phyloP scores from a whole-genome alignment of 257 asterid species.

The Plectranthus barbatus region DNA sequence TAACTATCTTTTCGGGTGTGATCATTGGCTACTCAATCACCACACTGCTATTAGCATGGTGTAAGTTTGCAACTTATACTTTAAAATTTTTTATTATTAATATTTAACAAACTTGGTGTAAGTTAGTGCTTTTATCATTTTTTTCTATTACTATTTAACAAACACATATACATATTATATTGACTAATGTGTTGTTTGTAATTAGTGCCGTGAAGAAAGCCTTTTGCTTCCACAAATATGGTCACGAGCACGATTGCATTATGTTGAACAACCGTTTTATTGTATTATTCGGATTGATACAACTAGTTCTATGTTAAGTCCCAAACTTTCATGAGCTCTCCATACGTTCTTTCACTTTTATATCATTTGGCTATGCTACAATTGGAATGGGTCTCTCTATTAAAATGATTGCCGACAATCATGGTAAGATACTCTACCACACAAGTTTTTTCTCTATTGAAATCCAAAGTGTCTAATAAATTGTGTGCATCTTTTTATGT shows the following conservation, averaged over 20 bases:
- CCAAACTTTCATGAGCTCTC: constrained; percentile 62
- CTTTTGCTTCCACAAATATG: constrained; percentile 48
- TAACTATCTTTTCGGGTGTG: constrained; percentile 38
- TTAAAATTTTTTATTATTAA: too few species aligned
- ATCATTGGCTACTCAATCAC: constrained; percentile 60
- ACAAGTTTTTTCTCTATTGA: too few species aligned
- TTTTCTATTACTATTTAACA: too few species aligned
- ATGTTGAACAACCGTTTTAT: constrained; percentile 35
- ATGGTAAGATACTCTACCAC: too few species aligned
- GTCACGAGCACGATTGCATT: constrained; percentile 35
- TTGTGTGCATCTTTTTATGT: not conserved
- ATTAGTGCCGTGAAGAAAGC: constrained; percentile 55
- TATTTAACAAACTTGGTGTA: too few species aligned
- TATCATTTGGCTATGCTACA: constrained; percentile 65
- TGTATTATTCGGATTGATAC: constrained; percentile 31
- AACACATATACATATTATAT: too few species aligned
- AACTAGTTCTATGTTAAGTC: constrained; percentile 49
- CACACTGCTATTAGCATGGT: constrained; percentile 48
- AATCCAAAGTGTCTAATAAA: constrained; percentile 24
- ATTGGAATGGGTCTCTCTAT: constrained; percentile 56
- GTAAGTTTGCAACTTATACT: too few species aligned
- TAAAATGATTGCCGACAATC: constrained; percentile 20
- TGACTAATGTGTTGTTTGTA: too few species aligned
- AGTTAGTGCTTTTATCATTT: too few species aligned
- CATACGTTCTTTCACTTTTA: constrained; percentile 42